Base-by-base conservation (phyloP, 2,329 filamentous ascomycete species). In the Fusarium drepaniforme region DNA sequence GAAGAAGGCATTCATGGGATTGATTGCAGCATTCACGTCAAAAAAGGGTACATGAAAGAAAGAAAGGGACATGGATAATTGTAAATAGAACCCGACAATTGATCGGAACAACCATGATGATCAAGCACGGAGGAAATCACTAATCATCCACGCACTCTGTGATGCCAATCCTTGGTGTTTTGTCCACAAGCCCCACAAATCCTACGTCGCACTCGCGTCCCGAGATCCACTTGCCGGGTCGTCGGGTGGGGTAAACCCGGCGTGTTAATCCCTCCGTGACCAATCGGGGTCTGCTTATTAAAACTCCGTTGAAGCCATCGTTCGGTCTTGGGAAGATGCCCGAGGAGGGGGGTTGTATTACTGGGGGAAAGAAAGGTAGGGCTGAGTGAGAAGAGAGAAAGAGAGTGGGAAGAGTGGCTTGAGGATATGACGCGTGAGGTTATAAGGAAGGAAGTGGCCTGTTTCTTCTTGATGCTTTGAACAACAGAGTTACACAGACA, bases 221-320 rank as follows among this genome's bases (percentile, higher is more conserved):
- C 37, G 44, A 23, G 18, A 33, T 18, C 23, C 64, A n/a, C 57
- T 64, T 37, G 58, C 28, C n/a, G 51, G 51, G 28, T 21, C 51
- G 51, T 51, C 65, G 28, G 67, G 66, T 66, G 73, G 73, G 62
- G 69, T 35, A 68, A 68, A 18, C 57, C 75, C 75, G 75, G 33
- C 28, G 51, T 65, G 61, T 67, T 59, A 51, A 68, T 74, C 73
- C 42, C 62, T 58, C 75, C 75, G 75, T 56, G 62, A 23, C 75
- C 75, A 77, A 77, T 77, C 44, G 44, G 15, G n/a, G 21, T 1
- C 35, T 75, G 75, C 75, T 77, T 77, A 77, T 77, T 77, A 64
- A 67, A 58, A 58, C 28, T 13, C 46, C 15, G 56, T 64, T 64
- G 49, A 46, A 67, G 40, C 30, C 30, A 57, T 42, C 30, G 2